phyloP scores from a whole-genome alignment of 345 rosid species.

The Gossypium longicalyx region DNA sequence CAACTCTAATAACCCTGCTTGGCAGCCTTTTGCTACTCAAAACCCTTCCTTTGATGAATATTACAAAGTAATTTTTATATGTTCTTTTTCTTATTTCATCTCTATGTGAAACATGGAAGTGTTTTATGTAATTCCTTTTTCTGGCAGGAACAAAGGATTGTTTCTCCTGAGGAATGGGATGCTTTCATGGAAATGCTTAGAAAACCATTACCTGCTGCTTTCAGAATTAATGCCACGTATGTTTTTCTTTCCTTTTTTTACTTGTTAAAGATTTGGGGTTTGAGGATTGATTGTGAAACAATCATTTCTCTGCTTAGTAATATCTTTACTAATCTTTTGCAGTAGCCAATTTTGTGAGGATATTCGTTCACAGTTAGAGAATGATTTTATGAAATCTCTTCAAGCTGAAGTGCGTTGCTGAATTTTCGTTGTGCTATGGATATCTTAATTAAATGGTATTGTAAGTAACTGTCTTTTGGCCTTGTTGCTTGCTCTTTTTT shows the following conservation, averaged over 20 bases:
- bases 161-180: conserved; percentile 77
- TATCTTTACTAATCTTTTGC: conserved; percentile 23
- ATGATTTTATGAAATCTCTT: conserved; percentile 76
- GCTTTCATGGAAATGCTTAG: conserved; percentile 62
- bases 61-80: conserved; percentile 53
- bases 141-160: conserved; percentile 76
- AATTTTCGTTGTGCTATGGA: not conserved
- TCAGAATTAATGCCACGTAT: conserved; percentile 86
- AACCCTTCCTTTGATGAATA: conserved; percentile 76
- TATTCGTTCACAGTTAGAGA: conserved; percentile 62
- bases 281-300: not conserved
- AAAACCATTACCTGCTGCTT: conserved; percentile 91
- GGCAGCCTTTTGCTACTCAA: conserved; percentile 63
- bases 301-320: not conserved
- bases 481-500: conserved; percentile 1
- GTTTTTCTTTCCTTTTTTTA: not conserved
- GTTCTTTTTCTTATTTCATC: not conserved
- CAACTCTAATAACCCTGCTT: conserved; percentile 21
- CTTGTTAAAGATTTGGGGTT: not conserved
- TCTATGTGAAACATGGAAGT: not conserved
- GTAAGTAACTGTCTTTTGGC: not conserved
- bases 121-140: not conserved
- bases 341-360: conserved; percentile 85
- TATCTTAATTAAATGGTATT: not conserved
- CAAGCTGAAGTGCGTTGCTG: conserved; percentile 51